These are phyloP conservation scores for Blastobotrys elegans DNA, from an alignment of 1,139 yeast genomes.

Conservation along the genomic window DNA sequence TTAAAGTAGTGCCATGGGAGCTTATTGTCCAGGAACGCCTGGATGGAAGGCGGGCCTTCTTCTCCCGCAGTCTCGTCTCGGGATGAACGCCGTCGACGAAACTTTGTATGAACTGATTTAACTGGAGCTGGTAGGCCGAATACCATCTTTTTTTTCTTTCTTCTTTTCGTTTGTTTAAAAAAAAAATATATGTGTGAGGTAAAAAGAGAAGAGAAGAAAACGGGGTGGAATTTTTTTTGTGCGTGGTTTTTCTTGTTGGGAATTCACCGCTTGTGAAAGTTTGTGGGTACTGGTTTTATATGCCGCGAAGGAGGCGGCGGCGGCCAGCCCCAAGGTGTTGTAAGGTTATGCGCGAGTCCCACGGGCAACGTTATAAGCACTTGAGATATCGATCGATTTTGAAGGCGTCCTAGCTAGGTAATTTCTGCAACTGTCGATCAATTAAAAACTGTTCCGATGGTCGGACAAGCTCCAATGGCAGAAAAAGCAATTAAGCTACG, in stretches of 20 bases:
- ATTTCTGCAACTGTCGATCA: too few species aligned
- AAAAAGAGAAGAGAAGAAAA: neutral
- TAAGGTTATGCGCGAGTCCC: too few species aligned
- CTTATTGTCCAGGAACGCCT: slow-evolving; percentile 52
- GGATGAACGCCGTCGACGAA: slow-evolving; percentile 6
- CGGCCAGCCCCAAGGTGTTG: too few species aligned
- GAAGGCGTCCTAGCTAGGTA: too few species aligned
- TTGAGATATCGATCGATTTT: too few species aligned
- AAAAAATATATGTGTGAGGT: too few species aligned
- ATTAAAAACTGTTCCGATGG: too few species aligned
- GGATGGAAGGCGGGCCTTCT: slow-evolving; percentile 22
- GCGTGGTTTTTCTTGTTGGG: too few species aligned
- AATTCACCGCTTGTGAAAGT: too few species aligned
- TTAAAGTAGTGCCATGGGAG: slow-evolving; percentile 81
- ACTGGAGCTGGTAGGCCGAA: slow-evolving; percentile 1
- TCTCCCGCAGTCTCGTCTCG: neutral
- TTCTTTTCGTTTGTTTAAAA: neutral
- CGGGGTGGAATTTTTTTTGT: neutral
- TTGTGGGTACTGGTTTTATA: neutral
- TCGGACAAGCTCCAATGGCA: too few species aligned
- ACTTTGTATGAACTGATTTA: neutral
- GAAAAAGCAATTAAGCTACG: too few species aligned
- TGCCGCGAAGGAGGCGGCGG: neutral
- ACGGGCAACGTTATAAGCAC: too few species aligned
- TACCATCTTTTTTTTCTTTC: slow-evolving; percentile 1